Evolutionary conservation across 2,329 filamentous ascomycete species (phyloP).

Genomic region (Sclerotinia sclerotiorum): DNA sequence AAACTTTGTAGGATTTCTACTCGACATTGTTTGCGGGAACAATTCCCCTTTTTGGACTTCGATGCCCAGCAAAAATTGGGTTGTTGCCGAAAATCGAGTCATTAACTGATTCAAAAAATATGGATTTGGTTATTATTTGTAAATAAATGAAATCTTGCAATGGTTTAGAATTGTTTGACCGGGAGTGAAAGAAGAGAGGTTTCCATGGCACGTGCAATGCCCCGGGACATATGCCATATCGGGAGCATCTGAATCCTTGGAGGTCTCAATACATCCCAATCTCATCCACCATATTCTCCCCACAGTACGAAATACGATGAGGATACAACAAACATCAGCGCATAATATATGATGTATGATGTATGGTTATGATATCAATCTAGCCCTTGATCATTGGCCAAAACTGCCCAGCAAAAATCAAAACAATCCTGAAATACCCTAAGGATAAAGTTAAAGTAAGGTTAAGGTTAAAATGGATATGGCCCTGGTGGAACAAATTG

Average conservation of each 20-base stretch:
- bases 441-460: background rate
- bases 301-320: background rate
- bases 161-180: background rate
- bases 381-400: background rate
- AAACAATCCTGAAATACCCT: background rate
- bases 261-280: too few species aligned
- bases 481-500: background rate
- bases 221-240: too few species aligned
- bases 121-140: background rate
- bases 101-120: background rate
- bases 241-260: too few species aligned
- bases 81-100: background rate
- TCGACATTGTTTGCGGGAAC: background rate
- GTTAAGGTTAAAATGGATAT: background rate
- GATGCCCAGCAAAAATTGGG: background rate
- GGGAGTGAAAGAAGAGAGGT: background rate
- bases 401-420: background rate
- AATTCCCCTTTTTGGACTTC: background rate
- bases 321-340: background rate
- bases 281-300: too few species aligned
- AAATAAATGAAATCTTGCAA: background rate
- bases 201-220: too few species aligned
- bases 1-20: too few species aligned
- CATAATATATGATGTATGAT: too few species aligned
- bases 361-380: too few species aligned